Base-by-base conservation (phyloP, 495 filamentous ascomycete genomes). In the Penicillium roqueforti region DNA sequence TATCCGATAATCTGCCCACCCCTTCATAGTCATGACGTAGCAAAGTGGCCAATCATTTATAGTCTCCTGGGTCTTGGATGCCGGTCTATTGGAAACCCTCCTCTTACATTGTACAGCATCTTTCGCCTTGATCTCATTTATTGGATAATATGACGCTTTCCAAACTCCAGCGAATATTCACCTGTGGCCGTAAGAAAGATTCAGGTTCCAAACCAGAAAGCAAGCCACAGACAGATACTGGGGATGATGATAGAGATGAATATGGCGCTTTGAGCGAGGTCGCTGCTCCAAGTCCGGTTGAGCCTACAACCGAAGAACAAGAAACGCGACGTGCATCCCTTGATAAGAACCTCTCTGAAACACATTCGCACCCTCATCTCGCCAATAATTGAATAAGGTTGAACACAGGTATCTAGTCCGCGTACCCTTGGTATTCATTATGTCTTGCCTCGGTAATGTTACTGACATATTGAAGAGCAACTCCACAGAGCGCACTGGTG, bases 1-100 rank as follows among this genome's bases (percentile, higher is more conserved):
- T 6, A 5, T 31, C 44, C 44, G 44, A 36, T 14, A 6, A 4
- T 6, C 13, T 26, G 1, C 9, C 22, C 9, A 22, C 22, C 14
- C 9, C 8, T 39, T 28, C 34, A 50, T 50, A 50, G 6, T 20
- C 11, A 39, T 50, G 47, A 50, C 47, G 47, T 40, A 28, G 36
- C 2, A n/a, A 4, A n/a, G 47, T 50, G 47, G 47, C 36, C 36
- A 50, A 50, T 18, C 14, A 39, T 4, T 13, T 8, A 39, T 4
- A 6, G 7, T 4, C 11, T n/a, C 13, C 0, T 34, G 6, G 6
- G 31, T 36, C n/a, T 45, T 18, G 25, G 9, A 19, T 7, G 14
- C 7, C 14, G 6, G n/a, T 36, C 13, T 36, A 36, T 4, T 4
- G 10, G 2, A 36, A 36, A 32, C 9, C 7, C 2, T 3, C 34